A percentile compares a stretch with the other conserved stretches of the same genome.
Evolutionary conservation across 495 filamentous ascomycete species (phyloP).

Genomic region (Hyphodiscus hymeniophilus): DNA sequence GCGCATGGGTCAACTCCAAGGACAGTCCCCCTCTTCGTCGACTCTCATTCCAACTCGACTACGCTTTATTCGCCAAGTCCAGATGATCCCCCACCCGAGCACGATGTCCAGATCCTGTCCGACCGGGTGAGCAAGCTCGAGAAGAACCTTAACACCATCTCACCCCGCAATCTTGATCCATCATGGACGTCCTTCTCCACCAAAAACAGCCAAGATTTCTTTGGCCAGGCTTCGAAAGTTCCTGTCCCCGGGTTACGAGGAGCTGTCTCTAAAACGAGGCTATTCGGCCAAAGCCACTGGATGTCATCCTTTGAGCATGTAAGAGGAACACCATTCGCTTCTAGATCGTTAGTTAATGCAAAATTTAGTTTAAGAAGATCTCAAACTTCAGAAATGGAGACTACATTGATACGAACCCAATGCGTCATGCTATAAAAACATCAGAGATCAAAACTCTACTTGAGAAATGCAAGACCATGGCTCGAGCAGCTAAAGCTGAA

Average conservation of each 20-base stretch:
- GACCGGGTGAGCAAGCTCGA: conserved; percentile 4
- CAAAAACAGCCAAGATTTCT: background rate
- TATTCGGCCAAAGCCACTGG: conserved; percentile 49
- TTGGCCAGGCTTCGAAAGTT: background rate
- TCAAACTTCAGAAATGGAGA: conserved; percentile 6
- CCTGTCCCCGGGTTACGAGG: conserved; percentile 6
- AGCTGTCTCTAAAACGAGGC: conserved; percentile 33
- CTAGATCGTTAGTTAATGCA: background rate
- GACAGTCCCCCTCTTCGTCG: too few species aligned
- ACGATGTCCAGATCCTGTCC: background rate
- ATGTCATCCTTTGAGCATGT: conserved; percentile 40
- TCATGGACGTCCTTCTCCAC: background rate
- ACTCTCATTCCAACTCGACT: too few species aligned
- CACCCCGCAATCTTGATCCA: conserved; percentile 1
- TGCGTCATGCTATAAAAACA: conserved; percentile 2
- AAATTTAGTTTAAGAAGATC: conserved; percentile 11
- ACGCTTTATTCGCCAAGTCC: background rate
- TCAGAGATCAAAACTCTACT: conserved; percentile 11
- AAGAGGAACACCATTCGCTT: conserved; percentile 4
- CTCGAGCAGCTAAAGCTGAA: conserved; percentile 17
- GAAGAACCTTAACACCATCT: conserved; percentile 1
- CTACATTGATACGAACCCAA: conserved; percentile 6
- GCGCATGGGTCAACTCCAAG: too few species aligned
- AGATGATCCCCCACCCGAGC: background rate
- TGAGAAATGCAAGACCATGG: conserved; percentile 19